A percentile compares a stretch with the other conserved stretches of the same genome.
Conservation (phyloP, 805 yeast genomes). For the Sugiyamaella marilandica region DNA sequence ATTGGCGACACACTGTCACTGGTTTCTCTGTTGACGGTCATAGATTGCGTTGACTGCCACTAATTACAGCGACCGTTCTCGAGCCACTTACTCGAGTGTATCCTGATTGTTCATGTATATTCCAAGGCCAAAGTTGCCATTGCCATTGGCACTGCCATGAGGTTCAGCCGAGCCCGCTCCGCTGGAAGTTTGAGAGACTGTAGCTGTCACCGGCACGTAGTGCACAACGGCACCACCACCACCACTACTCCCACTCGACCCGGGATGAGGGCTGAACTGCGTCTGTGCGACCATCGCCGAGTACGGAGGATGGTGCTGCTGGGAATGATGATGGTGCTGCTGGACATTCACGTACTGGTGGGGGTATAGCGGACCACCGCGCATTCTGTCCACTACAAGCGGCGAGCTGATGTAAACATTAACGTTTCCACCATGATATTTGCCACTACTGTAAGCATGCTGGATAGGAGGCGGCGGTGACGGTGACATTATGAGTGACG, state of each 20-base stretch:
- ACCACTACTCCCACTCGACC: neutral
- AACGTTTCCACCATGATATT: neutral
- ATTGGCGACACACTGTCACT: neutral
- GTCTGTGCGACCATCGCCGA: neutral
- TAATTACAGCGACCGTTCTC: too few species aligned
- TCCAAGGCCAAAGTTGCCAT: constrained; percentile 3
- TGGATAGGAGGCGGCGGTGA: neutral
- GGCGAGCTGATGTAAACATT: neutral
- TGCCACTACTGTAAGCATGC: neutral
- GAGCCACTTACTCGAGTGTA: neutral
- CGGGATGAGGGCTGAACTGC: neutral
- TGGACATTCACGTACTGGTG: neutral
- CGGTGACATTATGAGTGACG: neutral
- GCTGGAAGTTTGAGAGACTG: neutral
- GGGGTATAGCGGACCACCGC: neutral
- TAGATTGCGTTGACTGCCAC: too few species aligned
- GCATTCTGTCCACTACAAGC: neutral
- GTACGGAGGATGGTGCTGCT: neutral
- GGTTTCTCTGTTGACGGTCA: too few species aligned
- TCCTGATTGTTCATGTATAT: neutral
- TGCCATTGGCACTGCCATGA: neutral
- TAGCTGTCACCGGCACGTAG: neutral
- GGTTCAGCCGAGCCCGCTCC: constrained; percentile 3
- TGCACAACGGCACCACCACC: neutral
- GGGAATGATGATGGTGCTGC: neutral